These are phyloP conservation scores for Arabis hirsuta DNA, from an alignment of 345 rosid species.

Conservation along the genomic window DNA sequence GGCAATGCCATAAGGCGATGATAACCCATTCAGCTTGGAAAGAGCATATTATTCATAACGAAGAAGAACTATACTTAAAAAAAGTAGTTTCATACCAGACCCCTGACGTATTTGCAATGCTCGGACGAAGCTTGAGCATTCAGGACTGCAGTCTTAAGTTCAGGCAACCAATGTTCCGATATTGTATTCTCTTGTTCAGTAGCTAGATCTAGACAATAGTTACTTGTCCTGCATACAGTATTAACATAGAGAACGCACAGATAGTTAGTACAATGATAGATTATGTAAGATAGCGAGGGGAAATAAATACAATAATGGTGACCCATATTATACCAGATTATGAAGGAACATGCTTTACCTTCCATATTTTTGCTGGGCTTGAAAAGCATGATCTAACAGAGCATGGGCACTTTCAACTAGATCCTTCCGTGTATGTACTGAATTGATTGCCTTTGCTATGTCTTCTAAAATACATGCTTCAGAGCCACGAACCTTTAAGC, in stretches of 20 bases:
- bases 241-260: slow-evolving; percentile 11
- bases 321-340: neutral
- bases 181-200: slow-evolving; percentile 81
- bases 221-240: slow-evolving; percentile 64
- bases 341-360: slow-evolving; percentile 50
- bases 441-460: slow-evolving; percentile 81
- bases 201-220: slow-evolving; percentile 77
- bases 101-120: slow-evolving; percentile 77
- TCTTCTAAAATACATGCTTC: slow-evolving; percentile 92
- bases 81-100: slow-evolving; percentile 67
- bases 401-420: slow-evolving; percentile 89
- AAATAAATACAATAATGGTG: neutral
- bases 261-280: slow-evolving; percentile 14
- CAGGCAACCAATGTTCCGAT: slow-evolving; percentile 84
- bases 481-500: slow-evolving; percentile 89
- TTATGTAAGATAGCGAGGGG: slow-evolving; percentile 2
- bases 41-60: neutral
- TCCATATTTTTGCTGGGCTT: slow-evolving; percentile 85
- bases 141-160: slow-evolving; percentile 67
- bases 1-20: no score
- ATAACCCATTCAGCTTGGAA: no score
- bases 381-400: slow-evolving; percentile 75
- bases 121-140: slow-evolving; percentile 75
- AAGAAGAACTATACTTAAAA: neutral
- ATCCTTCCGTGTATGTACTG: slow-evolving; percentile 79